phyloP scores from a whole-genome alignment of 2,329 filamentous ascomycete genomes.

The Sclerotinia trifoliorum region DNA sequence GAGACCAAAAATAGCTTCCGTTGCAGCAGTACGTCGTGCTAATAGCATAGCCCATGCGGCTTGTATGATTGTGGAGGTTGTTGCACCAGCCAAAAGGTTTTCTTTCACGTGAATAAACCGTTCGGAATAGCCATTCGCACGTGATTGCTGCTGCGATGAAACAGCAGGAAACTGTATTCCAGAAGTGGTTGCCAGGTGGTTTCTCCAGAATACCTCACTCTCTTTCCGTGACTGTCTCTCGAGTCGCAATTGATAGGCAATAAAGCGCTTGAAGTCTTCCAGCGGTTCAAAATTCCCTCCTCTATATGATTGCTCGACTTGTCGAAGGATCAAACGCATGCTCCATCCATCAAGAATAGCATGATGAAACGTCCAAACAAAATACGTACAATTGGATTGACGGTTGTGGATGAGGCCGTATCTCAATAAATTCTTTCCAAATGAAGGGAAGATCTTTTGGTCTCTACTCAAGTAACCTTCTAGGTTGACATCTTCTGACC shows the following conservation, averaged over 20 bases:
- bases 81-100: conserved; percentile 22
- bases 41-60: conserved; percentile 45
- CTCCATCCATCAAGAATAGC: conserved; percentile 57
- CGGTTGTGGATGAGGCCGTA: conserved; percentile 6
- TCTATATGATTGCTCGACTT: conserved; percentile 26
- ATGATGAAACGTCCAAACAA: conserved; percentile 55
- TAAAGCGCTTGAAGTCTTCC: conserved; percentile 6
- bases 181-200: conserved; percentile 45
- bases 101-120: conserved; percentile 5
- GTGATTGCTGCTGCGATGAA: not conserved
- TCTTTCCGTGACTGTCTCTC: not conserved
- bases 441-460: not conserved
- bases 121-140: conserved; percentile 3
- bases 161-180: conserved; percentile 49
- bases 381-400: conserved; percentile 38
- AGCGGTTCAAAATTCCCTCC: not conserved
- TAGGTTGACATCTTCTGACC: not conserved
- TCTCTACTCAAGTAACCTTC: conserved; percentile 8
- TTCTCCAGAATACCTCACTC: conserved; percentile 47
- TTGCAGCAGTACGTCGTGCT: conserved; percentile 42
- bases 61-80: conserved; percentile 29
- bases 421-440: conserved; percentile 26
- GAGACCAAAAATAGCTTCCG: conserved; percentile 46
- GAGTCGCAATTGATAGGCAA: conserved; percentile 8
- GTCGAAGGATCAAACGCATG: conserved; percentile 37